Evolutionary conservation across 352 stramenopile species (phyloP), one percentile per base, ranked within the genome.

Genomic region (Globisporangium alternatum): DNA sequence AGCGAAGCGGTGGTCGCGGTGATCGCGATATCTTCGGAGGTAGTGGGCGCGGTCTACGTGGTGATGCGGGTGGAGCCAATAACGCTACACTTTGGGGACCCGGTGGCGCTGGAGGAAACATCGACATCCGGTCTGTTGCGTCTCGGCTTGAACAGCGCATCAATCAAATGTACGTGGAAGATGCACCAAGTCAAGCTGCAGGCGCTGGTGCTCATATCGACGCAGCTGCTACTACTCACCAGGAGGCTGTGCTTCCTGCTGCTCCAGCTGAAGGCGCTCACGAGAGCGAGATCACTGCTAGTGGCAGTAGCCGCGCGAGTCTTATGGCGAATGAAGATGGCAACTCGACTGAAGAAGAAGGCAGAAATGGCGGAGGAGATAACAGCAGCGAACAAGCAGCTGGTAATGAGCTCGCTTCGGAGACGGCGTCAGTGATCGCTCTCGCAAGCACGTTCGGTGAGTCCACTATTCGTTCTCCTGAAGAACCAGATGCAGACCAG

Each of bases 401-500:
- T 30, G 72, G 39, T 5, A 70, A 81, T 48, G 74, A 72, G 10
- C 13, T 62, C 5, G 63, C 68, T 25, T 79, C 74, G 3, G 86
- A 95, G 41, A 78, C 88, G 15, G 88, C 84, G 47, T 94, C 86
- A 22, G 86, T 96, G 28, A 74, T 86, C 59, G 88, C 86, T n/a
- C 72, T 96, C 59, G 81, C 88, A 5, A 96, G 88, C 57, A 92
- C 86, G 22, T 75, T 96, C 47, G 85, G 83, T 13, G 84, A 94
- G 65, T 93, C 81, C 9, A 94, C 86, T 2, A 67, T 96, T 44
- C 78, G 82, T 2, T 95, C 88, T 30, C 88, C 86, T 28, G 70
- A 78, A 35, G 80, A 81, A 57, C 80, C 71, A 39, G 79, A 88
- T 59, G 70, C 64, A 1, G 78, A 93, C 41, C 70, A 79, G n/a